Percentiles rank a stretch among this genome's conserved stretches.
phyloP scores from a whole-genome alignment of 2,329 filamentous ascomycete species.

The Fusarium azukiicola region DNA sequence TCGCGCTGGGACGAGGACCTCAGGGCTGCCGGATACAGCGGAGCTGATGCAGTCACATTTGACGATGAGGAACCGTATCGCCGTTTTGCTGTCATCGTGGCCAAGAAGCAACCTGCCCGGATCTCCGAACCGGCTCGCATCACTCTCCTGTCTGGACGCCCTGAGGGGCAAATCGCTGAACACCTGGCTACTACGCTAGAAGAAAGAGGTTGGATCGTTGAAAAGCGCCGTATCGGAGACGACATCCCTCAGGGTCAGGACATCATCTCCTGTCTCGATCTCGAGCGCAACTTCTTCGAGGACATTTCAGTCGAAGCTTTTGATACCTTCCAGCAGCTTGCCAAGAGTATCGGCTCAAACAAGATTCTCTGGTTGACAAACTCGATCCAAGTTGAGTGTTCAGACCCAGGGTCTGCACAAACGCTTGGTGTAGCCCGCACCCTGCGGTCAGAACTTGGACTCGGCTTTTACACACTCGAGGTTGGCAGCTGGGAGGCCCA shows the following conservation, averaged over 20 bases:
- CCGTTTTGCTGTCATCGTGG: conserved; percentile 23
- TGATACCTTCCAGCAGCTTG: conserved; percentile 7
- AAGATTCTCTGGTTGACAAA: conserved; percentile 24
- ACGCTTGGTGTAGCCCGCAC: conserved; percentile 27
- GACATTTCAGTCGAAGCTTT: background rate
- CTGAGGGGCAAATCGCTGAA: background rate
- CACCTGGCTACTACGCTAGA: background rate
- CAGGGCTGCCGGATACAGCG: conserved; percentile 15
- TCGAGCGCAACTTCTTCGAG: conserved; percentile 32
- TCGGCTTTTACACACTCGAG: conserved; percentile 31
- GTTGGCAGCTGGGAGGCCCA: background rate
- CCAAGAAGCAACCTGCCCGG: conserved; percentile 6
- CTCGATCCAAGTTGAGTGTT: conserved; percentile 5
- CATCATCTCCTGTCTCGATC: conserved; percentile 28
- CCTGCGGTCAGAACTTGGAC: conserved; percentile 28
- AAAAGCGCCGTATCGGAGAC: background rate
- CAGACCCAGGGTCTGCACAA: conserved; percentile 21
- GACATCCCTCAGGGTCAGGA: background rate
- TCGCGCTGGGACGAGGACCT: conserved; percentile 30
- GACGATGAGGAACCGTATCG: conserved; percentile 34
- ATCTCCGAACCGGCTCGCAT: background rate
- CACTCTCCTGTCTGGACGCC: background rate
- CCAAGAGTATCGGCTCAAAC: background rate
- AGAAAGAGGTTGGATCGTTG: conserved; percentile 10
- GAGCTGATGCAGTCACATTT: conserved; percentile 20